Evolutionary conservation across 192 early-diverging fungal genomes (phyloP), one percentile per base, ranked within the genome.

Genomic region (Gonapodya sp.): DNA sequence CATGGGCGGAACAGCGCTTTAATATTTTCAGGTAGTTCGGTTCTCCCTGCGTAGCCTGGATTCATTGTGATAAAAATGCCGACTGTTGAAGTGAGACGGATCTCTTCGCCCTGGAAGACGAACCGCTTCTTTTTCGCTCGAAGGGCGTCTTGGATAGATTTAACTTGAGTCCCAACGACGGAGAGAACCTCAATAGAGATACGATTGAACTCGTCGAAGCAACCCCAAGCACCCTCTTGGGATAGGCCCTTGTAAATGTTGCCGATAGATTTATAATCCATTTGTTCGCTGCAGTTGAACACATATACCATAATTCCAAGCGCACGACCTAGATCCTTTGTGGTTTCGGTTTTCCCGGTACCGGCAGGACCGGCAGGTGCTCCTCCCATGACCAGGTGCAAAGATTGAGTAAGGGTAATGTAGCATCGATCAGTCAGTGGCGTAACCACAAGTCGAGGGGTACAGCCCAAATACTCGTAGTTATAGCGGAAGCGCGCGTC

Each of bases 181-280:
- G 91, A 92, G 34, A 92, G 83, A 37, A 92, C 91, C 81, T 92
- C 91, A n/a, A 92, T 89, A 1, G 78, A 35, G 84, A 83, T 83
- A 31, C 82, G 82, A 80, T 81, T 81, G 86, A 92, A 92, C 81
- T 92, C 89, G 79, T 92, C 91, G 73, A 92, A 92, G 81, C 91
- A 91, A 2, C 89, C 91, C 91, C 91, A 92, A 1, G 91, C 85
- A 33, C 91, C 91, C 34, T 88, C 88, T 80, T 92, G 91, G 0
- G 91, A 89, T 31, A 92, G 83, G 34, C 91, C 91, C 80, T 91
- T 91, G 84, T 90, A 92, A 83, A 92, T 92, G 79, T 92, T 92
- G 78, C 91, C 91, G 32, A 90, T 87, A 14, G 89, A 91, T 73
- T 89, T 91, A 83, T 92, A 92, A 80, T 92, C 91, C 91, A 92